phyloP scores from a whole-genome alignment of 2,329 filamentous ascomycete species.

The Venturia effusa region DNA sequence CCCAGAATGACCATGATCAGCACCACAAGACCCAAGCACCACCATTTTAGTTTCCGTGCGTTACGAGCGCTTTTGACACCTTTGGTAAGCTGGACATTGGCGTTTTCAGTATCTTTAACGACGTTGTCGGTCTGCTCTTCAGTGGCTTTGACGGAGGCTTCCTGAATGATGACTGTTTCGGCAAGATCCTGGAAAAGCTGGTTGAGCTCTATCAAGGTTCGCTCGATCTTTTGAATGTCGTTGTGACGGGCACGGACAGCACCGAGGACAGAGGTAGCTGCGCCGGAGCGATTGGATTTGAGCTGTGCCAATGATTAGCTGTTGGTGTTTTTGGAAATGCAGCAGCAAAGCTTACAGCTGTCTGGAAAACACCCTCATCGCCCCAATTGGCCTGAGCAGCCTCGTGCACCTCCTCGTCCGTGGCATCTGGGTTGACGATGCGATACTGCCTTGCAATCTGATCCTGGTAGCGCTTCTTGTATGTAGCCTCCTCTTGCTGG shows the following conservation, averaged over 20 bases:
- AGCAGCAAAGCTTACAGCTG: slow-evolving; percentile 49
- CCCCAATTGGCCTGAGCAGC: slow-evolving; percentile 63
- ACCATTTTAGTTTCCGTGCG: slow-evolving; percentile 72
- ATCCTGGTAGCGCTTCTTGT: slow-evolving; percentile 61
- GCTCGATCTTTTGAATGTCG: slow-evolving; percentile 71
- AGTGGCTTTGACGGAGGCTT: slow-evolving; percentile 48
- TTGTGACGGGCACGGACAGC: slow-evolving; percentile 74
- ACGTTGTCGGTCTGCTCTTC: slow-evolving; percentile 58
- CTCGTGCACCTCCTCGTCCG: slow-evolving; percentile 58
- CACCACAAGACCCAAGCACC: slow-evolving; percentile 51
- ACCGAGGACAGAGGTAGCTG: slow-evolving; percentile 62
- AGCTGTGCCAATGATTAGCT: slow-evolving; percentile 40
- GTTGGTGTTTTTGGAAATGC: background rate
- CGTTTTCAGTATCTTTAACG: slow-evolving; percentile 52
- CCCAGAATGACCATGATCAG: slow-evolving; percentile 38
- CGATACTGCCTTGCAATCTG: slow-evolving; percentile 72
- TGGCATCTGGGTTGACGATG: slow-evolving; percentile 74
- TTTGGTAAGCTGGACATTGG: slow-evolving; percentile 57
- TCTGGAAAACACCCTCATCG: slow-evolving; percentile 72
- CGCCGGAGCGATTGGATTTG: slow-evolving; percentile 61
- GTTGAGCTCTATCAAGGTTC: slow-evolving; percentile 59
- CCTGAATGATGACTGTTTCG: slow-evolving; percentile 62
- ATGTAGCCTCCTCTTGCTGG: slow-evolving; percentile 59
- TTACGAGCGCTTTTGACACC: slow-evolving; percentile 57
- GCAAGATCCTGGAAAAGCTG: slow-evolving; percentile 65